These are phyloP conservation scores for Tolypocladium tropicale DNA, from an alignment of 2,329 filamentous ascomycete genomes.

Conservation along the genomic window DNA sequence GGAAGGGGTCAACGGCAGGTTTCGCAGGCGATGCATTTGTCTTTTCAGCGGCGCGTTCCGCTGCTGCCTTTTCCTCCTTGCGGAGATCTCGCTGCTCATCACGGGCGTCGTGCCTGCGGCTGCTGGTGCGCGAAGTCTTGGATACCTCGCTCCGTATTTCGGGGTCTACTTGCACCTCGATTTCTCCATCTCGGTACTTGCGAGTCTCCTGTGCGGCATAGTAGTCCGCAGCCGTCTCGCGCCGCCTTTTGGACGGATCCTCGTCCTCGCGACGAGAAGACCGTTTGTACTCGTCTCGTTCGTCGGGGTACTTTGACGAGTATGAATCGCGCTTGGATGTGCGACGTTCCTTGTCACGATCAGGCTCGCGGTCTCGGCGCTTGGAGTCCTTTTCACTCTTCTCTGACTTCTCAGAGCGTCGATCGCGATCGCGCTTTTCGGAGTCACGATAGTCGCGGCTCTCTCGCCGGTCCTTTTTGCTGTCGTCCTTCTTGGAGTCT, in stretches of 20 bases:
- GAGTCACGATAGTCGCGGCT: constrained; percentile 6
- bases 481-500: not conserved
- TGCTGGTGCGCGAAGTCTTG: constrained; percentile 12
- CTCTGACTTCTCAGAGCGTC: constrained; percentile 5
- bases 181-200: constrained; percentile 15
- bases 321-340: constrained; percentile 19
- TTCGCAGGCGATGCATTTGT: constrained; percentile 13
- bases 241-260: constrained; percentile 16
- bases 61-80: constrained; percentile 16
- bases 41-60: constrained; percentile 12
- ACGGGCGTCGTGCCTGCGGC: constrained; percentile 11
- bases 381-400: constrained; percentile 10
- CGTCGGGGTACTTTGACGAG: constrained; percentile 16
- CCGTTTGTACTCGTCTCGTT: constrained; percentile 17
- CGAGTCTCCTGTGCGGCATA: constrained; percentile 12
- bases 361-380: constrained; percentile 7
- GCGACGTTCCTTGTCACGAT: constrained; percentile 15
- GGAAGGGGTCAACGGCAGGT: constrained; percentile 43
- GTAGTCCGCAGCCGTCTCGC: constrained; percentile 14
- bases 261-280: constrained; percentile 22
- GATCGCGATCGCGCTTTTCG: constrained; percentile 10
- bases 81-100: constrained; percentile 17
- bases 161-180: constrained; percentile 16
- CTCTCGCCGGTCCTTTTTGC: constrained; percentile 2
- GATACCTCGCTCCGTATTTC: constrained; percentile 16